A percentile compares a stretch with the other conserved stretches of the same genome.
Evolutionary conservation across 1,284 basidiomycete species (phyloP).

Genomic region (Boletus semigastroideus): DNA sequence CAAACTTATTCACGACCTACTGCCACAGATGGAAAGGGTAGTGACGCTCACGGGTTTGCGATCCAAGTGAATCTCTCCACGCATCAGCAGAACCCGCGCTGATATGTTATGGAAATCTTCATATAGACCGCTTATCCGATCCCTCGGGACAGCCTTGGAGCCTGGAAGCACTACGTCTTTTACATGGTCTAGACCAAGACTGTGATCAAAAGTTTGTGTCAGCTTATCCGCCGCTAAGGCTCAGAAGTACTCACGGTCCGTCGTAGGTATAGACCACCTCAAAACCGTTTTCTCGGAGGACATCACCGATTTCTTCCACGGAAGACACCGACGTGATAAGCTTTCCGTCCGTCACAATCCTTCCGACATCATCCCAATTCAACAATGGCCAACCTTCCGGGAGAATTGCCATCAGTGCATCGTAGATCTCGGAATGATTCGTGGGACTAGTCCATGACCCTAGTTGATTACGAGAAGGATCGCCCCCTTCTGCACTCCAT

Average conservation of each 20-base stretch:
- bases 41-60: conserved; percentile 41
- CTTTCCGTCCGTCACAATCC: conserved; percentile 21
- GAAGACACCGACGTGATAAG: conserved; percentile 22
- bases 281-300: conserved; percentile 38
- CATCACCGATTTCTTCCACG: conserved; percentile 30
- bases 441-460: conserved; percentile 27
- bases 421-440: conserved; percentile 20
- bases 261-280: conserved; percentile 38
- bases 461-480: conserved; percentile 16
- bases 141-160: conserved; percentile 35
- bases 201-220: conserved; percentile 16
- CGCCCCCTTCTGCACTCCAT: conserved; percentile 18
- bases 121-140: conserved; percentile 36
- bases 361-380: conserved; percentile 18
- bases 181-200: conserved; percentile 38
- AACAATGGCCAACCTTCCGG: conserved; percentile 14
- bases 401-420: conserved; percentile 15
- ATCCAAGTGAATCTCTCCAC: conserved; percentile 40
- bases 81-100: conserved; percentile 39
- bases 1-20: background rate
- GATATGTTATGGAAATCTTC: conserved; percentile 39
- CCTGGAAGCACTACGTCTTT: conserved; percentile 41
- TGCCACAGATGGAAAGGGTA: background rate
- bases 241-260: conserved; percentile 33
- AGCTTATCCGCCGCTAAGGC: background rate